These are phyloP conservation scores for Solanum okadae DNA, from an alignment of 257 asterid species.

Conservation along the genomic window DNA sequence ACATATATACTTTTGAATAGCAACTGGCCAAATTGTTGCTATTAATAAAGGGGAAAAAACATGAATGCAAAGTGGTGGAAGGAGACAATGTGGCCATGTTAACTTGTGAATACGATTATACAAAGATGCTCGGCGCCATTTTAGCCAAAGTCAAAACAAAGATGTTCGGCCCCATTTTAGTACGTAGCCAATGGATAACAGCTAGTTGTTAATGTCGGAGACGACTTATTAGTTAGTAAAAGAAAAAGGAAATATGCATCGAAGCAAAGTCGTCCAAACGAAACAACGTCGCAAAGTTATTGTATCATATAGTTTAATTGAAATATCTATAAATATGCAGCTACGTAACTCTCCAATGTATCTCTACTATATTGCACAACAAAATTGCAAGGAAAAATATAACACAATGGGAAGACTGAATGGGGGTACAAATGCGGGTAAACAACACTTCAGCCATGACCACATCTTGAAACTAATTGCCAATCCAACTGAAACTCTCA, in stretches of 20 bases:
- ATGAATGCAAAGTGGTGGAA: no score
- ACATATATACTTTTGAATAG: background rate
- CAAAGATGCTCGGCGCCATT: background rate
- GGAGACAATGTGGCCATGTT: no score
- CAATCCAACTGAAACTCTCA: background rate
- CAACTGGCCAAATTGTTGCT: background rate
- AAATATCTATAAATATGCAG: no score
- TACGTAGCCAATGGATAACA: background rate
- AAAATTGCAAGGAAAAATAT: no score
- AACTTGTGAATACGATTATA: no score
- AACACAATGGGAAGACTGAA: no score
- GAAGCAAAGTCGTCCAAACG: background rate
- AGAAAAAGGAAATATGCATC: background rate
- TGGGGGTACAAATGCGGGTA: no score
- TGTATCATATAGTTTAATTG: no score
- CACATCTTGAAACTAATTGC: constrained; percentile 4
- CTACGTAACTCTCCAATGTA: no score
- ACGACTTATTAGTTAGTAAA: background rate
- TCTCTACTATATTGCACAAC: no score
- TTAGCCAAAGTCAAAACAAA: background rate
- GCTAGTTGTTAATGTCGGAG: background rate
- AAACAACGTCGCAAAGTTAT: background rate
- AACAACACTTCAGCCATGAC: constrained; percentile 27
- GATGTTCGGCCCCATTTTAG: background rate
- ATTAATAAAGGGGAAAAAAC: no score